Percentiles rank a stretch among this genome's conserved stretches.
Conservation (phyloP, 2,329 filamentous ascomycete species). For the Clonostachys byssicola region DNA sequence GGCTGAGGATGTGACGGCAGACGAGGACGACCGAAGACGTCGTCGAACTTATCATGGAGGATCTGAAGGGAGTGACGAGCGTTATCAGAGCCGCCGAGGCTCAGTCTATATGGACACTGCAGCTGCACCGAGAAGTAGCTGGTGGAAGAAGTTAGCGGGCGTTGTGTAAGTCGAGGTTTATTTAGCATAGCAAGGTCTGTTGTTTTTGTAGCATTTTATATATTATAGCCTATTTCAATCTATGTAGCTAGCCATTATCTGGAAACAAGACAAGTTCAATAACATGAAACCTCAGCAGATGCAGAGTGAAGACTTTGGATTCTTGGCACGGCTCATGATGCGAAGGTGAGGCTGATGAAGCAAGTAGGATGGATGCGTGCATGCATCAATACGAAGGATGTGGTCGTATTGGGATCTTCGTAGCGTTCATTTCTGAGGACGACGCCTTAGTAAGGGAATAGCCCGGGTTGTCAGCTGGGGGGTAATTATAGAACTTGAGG, state of each 20-base stretch:
- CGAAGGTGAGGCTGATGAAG: neutral
- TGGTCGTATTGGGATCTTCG: no score
- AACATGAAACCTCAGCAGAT: no score
- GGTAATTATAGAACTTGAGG: no score
- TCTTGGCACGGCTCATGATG: no score
- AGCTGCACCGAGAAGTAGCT: conserved; percentile 46
- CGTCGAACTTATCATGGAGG: conserved; percentile 31
- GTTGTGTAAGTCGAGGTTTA: conserved; percentile 6
- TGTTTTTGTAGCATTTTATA: neutral
- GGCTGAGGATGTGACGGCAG: conserved; percentile 33
- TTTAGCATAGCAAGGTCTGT: neutral
- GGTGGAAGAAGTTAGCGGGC: conserved; percentile 55
- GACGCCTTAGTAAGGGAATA: no score
- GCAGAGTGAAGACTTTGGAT: no score
- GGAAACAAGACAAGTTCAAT: no score
- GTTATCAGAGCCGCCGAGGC: conserved; percentile 32
- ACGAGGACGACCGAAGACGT: conserved; percentile 36
- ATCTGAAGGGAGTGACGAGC: conserved; percentile 40
- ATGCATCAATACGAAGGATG: no score
- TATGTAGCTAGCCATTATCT: no score
- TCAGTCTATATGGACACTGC: conserved; percentile 35
- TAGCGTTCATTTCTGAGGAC: no score
- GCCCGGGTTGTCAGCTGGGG: no score
- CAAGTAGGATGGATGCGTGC: neutral
- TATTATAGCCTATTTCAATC: no score